phyloP scores from a whole-genome alignment of 2,329 filamentous ascomycete species.

The Trichophyton schoenleinii region DNA sequence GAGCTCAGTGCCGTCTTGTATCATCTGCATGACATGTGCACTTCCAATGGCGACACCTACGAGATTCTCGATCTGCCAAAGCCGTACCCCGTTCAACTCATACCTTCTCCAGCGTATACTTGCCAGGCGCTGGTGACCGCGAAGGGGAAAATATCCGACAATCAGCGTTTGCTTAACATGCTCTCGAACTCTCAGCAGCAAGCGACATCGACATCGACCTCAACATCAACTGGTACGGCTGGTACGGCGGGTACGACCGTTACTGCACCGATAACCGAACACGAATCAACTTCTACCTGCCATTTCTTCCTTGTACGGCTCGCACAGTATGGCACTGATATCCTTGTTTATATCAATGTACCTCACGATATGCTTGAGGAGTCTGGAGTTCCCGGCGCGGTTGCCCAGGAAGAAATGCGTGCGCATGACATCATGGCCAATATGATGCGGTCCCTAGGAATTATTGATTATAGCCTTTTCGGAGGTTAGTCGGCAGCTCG shows the following conservation, averaged over 20 bases:
- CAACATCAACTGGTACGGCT: too few species aligned
- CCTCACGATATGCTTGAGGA: conserved; percentile 66
- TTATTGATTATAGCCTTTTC: conserved; percentile 45
- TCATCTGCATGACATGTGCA: conserved; percentile 58
- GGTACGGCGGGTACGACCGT: not conserved
- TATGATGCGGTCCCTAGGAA: conserved; percentile 60
- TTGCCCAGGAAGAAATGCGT: conserved; percentile 51
- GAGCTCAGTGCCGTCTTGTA: conserved; percentile 53
- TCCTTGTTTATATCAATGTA: conserved; percentile 78
- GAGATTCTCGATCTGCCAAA: conserved; percentile 50
- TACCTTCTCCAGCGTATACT: conserved; percentile 21
- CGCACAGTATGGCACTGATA: conserved; percentile 61
- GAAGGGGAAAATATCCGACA: not conserved
- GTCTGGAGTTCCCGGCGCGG: conserved; percentile 55
- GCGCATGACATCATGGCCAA: conserved; percentile 23
- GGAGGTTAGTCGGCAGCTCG: not conserved
- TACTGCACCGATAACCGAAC: not conserved
- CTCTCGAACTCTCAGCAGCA: conserved; percentile 6
- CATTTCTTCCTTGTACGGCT: conserved; percentile 67
- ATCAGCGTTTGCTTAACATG: not conserved
- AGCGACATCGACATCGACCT: too few species aligned
- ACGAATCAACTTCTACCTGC: conserved; percentile 40
- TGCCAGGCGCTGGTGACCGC: conserved; percentile 13
- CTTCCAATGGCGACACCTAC: conserved; percentile 49
- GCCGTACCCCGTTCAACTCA: conserved; percentile 38